Evolutionary conservation across 257 asterid genomes (phyloP).

Genomic region (Thymus quinquecostatus): DNA sequence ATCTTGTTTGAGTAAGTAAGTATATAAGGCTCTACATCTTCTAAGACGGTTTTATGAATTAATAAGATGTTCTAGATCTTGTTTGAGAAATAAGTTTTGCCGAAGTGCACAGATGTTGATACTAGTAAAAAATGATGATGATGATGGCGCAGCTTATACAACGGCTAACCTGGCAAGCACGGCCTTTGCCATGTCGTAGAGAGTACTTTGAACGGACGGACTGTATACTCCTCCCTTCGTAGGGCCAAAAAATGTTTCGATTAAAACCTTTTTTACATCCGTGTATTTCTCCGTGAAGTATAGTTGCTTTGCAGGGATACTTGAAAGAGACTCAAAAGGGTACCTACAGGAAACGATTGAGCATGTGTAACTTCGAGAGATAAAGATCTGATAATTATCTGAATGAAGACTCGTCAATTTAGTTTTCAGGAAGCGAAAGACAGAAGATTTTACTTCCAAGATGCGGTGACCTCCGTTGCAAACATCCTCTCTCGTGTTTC

Average conservation of each 20-base stretch:
- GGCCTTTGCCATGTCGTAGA: conserved; percentile 76
- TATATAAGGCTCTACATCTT: not conserved
- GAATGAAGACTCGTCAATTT: conserved; percentile 19
- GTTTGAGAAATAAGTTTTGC: not conserved
- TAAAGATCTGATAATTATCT: conserved; percentile 14
- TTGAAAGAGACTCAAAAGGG: conserved; percentile 57
- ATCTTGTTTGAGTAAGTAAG: not conserved
- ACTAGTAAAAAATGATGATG: not conserved
- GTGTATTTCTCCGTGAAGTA: conserved; percentile 63
- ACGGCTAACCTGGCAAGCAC: conserved; percentile 72
- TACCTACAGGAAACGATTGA: conserved; percentile 53
- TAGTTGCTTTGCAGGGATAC: conserved; percentile 57
- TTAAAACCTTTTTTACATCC: conserved; percentile 70
- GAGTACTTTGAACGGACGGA: conserved; percentile 94
- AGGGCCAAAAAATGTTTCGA: conserved; percentile 79
- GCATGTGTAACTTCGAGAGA: conserved; percentile 17
- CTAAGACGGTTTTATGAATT: not conserved
- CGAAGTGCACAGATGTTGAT: not conserved
- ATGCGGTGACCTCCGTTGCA: conserved; percentile 92
- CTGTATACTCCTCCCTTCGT: conserved; percentile 83
- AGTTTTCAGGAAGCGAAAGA: conserved; percentile 6
- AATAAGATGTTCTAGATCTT: not conserved
- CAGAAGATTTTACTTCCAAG: conserved; percentile 67
- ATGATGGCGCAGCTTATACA: not conserved
- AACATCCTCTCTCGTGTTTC: conserved; percentile 91